These are phyloP conservation scores for Claviceps pazoutovae DNA, from an alignment of 2,329 filamentous ascomycete species.

Conservation along the genomic window DNA sequence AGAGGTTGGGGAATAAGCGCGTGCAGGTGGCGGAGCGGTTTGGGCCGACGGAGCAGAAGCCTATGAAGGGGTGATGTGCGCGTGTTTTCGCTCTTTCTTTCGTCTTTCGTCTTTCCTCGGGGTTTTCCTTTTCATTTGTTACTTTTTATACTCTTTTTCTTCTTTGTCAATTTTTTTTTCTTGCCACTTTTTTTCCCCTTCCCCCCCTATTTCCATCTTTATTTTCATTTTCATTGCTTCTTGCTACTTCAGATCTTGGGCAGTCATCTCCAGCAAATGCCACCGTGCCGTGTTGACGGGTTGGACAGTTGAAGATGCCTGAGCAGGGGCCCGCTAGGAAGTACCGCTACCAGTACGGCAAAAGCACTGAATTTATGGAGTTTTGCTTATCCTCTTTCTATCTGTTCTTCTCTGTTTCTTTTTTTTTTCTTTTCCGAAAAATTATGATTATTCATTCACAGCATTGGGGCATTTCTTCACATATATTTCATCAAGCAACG, in stretches of 20 bases:
- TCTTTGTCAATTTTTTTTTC: too few species aligned
- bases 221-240: not conserved
- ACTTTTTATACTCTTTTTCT: not conserved
- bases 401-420: not conserved
- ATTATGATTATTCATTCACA: too few species aligned
- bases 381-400: not conserved
- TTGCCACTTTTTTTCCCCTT: not conserved
- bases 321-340: too few species aligned
- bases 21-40: constrained; percentile 36
- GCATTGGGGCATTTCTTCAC: not conserved
- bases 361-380: not conserved
- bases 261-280: too few species aligned
- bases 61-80: not conserved
- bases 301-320: too few species aligned
- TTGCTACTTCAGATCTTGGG: not conserved
- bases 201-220: not conserved
- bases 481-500: not conserved
- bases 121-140: not conserved
- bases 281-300: too few species aligned
- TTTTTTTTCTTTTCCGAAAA: not conserved
- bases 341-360: too few species aligned
- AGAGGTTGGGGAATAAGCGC: constrained; percentile 57
- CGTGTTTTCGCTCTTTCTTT: not conserved
- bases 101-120: not conserved
- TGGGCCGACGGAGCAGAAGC: constrained; percentile 7